A percentile compares a stretch with the other conserved stretches of the same genome.
These are phyloP conservation scores for Kalmanozyma brasiliensis DNA, from an alignment of 1,284 basidiomycete species.

Conservation along the genomic window DNA sequence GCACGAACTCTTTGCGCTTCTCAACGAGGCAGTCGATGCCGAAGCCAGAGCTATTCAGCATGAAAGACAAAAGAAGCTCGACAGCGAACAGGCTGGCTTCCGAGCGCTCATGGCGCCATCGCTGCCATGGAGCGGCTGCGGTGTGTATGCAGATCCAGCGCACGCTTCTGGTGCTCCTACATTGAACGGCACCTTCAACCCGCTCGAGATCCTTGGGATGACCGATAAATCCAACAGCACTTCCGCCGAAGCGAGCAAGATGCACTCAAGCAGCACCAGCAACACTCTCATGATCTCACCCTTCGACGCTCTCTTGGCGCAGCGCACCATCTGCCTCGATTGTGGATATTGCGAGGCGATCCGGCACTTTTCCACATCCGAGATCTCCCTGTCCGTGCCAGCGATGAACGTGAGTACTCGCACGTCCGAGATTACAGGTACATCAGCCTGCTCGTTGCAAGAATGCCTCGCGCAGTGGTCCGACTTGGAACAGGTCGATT, in stretches of 20 bases:
- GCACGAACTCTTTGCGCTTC: conserved; percentile 64
- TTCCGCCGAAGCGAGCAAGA: not conserved
- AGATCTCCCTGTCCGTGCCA: conserved; percentile 60
- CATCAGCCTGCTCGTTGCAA: conserved; percentile 53
- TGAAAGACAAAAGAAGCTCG: conserved; percentile 23
- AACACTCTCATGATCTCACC: conserved; percentile 35
- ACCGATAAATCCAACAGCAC: not conserved
- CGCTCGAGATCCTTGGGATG: conserved; percentile 3
- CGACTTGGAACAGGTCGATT: conserved; percentile 63
- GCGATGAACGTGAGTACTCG: conserved; percentile 24
- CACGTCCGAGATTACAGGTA: conserved; percentile 40
- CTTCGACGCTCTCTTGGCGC: conserved; percentile 50
- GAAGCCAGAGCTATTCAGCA: conserved; percentile 49
- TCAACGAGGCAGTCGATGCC: conserved; percentile 58
- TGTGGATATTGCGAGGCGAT: conserved; percentile 66
- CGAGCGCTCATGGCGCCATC: conserved; percentile 48
- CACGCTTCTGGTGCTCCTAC: conserved; percentile 9
- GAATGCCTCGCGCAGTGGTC: conserved; percentile 59
- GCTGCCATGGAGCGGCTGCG: conserved; percentile 37
- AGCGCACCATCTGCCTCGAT: conserved; percentile 61
- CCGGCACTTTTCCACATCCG: conserved; percentile 55
- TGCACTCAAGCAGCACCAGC: not conserved
- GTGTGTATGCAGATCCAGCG: conserved; percentile 32
- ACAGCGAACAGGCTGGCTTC: conserved; percentile 39
- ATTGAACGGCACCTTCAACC: not conserved